A percentile compares a stretch with the other conserved stretches of the same genome.
Evolutionary conservation across 2,329 filamentous ascomycete genomes (phyloP).

Genomic region (Aspergillus cejpii): DNA sequence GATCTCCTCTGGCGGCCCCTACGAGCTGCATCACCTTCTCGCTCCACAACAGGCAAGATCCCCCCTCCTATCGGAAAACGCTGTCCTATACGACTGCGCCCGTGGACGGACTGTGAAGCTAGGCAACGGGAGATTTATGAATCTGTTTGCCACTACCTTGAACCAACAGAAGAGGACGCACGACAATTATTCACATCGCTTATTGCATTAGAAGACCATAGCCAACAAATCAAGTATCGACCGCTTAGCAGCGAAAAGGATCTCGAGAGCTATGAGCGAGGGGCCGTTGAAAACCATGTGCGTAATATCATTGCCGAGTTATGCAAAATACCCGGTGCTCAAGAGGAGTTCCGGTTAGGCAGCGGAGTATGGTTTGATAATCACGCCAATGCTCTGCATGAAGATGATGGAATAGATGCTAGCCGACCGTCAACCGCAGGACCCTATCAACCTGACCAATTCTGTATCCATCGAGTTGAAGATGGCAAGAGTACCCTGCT

Average conservation of each 20-base stretch:
- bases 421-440: not conserved
- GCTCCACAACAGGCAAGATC: conserved; percentile 15
- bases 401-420: conserved; percentile 1
- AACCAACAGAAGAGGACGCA: conserved; percentile 1
- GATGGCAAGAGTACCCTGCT: conserved; percentile 1
- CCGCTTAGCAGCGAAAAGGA: conserved; percentile 25
- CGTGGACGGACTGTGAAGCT: conserved; percentile 11
- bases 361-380: conserved; percentile 14
- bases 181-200: conserved; percentile 3
- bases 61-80: conserved; percentile 12
- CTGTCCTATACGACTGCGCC: conserved; percentile 10
- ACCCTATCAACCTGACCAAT: conserved; percentile 11
- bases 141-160: conserved; percentile 10
- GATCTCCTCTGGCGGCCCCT: conserved; percentile 13
- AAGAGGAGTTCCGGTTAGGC: conserved; percentile 16
- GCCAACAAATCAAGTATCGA: conserved; percentile 13
- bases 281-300: conserved; percentile 23
- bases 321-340: conserved; percentile 20
- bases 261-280: conserved; percentile 23
- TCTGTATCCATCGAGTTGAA: conserved; percentile 12
- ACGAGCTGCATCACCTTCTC: conserved; percentile 5
- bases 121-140: conserved; percentile 13
- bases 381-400: conserved; percentile 6
- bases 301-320: conserved; percentile 23
- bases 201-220: conserved; percentile 14